phyloP scores from a whole-genome alignment of 352 stramenopile species.

The Phytophthora parvispora region DNA sequence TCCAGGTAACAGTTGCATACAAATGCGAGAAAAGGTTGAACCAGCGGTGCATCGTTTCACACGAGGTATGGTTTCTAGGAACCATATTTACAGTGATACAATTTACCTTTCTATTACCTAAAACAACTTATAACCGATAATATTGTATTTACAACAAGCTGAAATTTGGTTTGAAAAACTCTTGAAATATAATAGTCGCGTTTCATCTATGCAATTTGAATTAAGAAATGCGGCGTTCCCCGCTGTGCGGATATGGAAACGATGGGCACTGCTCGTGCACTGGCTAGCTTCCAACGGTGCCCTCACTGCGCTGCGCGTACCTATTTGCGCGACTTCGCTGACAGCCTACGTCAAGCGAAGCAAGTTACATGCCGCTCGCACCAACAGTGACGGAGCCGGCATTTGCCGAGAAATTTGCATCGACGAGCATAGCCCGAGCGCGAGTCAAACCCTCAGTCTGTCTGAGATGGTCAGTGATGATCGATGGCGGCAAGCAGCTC shows the following conservation, averaged over 20 bases:
- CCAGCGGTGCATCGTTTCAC: background rate
- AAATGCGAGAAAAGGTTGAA: background rate
- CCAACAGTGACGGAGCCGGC: no score
- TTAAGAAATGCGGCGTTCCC: no score
- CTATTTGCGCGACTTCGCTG: background rate
- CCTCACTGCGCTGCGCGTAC: background rate
- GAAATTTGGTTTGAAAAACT: background rate
- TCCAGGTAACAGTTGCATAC: conserved; percentile 11
- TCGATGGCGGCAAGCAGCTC: background rate
- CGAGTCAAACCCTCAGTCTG: background rate
- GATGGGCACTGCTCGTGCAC: background rate
- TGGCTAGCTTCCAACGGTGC: background rate
- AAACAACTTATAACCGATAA: background rate
- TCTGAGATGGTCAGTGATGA: background rate
- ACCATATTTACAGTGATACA: background rate
- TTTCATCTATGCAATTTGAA: no score
- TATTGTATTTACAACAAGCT: background rate
- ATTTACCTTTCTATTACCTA: background rate
- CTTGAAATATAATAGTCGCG: no score
- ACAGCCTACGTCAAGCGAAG: background rate
- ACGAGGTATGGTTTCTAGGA: conserved; percentile 20
- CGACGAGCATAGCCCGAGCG: background rate
- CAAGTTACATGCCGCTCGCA: background rate
- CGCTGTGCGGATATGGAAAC: background rate
- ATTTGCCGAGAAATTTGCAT: background rate